Evolutionary conservation across 192 early-diverging fungal genomes (phyloP).

Genomic region (Coemansia sp.): DNA sequence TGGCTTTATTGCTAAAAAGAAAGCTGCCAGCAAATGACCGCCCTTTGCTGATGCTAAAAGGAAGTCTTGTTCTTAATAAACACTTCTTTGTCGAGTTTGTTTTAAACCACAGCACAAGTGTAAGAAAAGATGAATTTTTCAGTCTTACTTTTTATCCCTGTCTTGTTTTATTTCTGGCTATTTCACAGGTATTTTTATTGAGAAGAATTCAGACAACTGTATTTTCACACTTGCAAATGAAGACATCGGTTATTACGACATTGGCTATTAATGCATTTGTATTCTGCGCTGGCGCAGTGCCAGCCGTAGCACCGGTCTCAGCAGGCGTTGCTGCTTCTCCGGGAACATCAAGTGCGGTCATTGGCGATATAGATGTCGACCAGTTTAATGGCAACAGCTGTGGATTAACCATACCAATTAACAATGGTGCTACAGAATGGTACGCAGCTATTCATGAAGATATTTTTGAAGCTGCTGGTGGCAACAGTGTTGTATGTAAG

Average conservation of each 20-base stretch:
- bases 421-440: background rate
- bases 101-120: no score
- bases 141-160: no score
- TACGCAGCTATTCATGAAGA: background rate
- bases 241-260: background rate
- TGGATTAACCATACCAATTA: background rate
- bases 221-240: background rate
- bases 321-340: background rate
- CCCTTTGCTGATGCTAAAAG: no score
- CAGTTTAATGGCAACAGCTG: conserved; percentile 3
- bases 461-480: background rate
- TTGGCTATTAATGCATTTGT: background rate
- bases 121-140: no score
- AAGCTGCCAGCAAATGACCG: no score
- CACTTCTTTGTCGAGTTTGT: no score
- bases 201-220: no score
- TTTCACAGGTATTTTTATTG: no score
- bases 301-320: background rate
- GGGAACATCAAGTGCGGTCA: background rate
- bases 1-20: no score
- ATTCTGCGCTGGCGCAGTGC: background rate
- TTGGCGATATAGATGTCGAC: conserved; percentile 3
- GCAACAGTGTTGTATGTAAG: background rate
- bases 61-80: no score
- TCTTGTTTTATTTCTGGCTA: no score